Evolutionary conservation across 371 early-diverging fungal species (phyloP), one percentile per base, ranked within the genome.

Genomic region (Rhizopus arrhizus): DNA sequence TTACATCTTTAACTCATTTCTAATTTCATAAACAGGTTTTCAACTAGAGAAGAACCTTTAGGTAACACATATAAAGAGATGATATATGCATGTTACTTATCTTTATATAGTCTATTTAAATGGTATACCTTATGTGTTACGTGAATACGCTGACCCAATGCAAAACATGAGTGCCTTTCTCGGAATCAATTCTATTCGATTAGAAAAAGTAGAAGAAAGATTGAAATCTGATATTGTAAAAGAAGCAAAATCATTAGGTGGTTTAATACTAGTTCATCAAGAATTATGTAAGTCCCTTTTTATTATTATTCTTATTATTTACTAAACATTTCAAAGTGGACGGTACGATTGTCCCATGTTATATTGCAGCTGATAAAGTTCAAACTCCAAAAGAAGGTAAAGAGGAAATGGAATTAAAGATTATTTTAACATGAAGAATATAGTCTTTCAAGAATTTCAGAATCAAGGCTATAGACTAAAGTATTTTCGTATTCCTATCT

Each of bases 31-130:
- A 10, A 68, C 43, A 90, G 90, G 86, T 85, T 91, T 59, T 83
- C 81, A 31, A 81, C 90, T 22, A 78, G 92, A 35, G 89, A 90
- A 67, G 90, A 91, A 51, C 89, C 90, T 12, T 59, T 91, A n/a
- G 72, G 77, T 76, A 69, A 58, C 13, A 43, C 38, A 32, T 29
- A 10, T 45, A 11, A 29, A 45, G n/a, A n/a, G 15, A 22, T 16
- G 16, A 40, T 34, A 29, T 50, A 5, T 38, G 0, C 40, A 8
- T 53, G 12, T 47, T 36, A 9, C 15, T 43, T 11, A 15, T 11
- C 8, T 4, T 15, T 22, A 15, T 75, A 69, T 67, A 77, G 89
- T 77, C 4, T 81, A 81, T 59, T 50, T 81, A 45, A 85, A 87
- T 61, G 82, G 89, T 8, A 68, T 66, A 32, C 90, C 92, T 12